phyloP scores from a whole-genome alignment of 1,284 basidiomycete genomes.

The Cryptococcus jaspeensis region DNA sequence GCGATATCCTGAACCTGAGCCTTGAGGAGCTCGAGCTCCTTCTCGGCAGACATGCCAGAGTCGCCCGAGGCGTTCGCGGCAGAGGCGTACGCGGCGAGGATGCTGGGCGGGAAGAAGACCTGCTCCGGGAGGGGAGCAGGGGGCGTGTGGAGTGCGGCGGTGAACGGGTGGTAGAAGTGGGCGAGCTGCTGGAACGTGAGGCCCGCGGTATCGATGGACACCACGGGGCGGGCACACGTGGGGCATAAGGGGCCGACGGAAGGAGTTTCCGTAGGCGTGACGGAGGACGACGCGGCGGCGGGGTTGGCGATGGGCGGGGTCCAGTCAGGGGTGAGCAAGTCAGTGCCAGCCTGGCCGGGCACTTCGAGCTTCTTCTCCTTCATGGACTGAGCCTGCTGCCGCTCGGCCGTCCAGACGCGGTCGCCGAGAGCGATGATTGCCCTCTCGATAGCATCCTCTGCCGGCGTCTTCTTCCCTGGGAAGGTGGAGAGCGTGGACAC shows the following conservation, averaged over 20 bases:
- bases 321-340: slow-evolving; percentile 35
- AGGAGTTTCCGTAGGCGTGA: neutral
- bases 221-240: slow-evolving; percentile 24
- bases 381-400: slow-evolving; percentile 9
- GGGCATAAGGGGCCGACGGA: slow-evolving; percentile 19
- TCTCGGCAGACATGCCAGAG: slow-evolving; percentile 50
- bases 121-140: slow-evolving; percentile 22
- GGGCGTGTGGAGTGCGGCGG: slow-evolving; percentile 25
- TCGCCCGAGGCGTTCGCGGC: slow-evolving; percentile 24
- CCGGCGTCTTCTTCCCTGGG: slow-evolving; percentile 23
- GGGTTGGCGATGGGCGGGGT: slow-evolving; percentile 21
- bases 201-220: slow-evolving; percentile 7
- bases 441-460: slow-evolving; percentile 42
- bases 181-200: slow-evolving; percentile 10
- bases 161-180: slow-evolving; percentile 27
- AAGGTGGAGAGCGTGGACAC: slow-evolving; percentile 12
- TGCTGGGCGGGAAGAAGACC: slow-evolving; percentile 19
- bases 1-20: slow-evolving; percentile 88
- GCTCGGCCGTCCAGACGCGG: slow-evolving; percentile 28
- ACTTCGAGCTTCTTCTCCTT: neutral
- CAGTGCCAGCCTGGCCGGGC: slow-evolving; percentile 1
- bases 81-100: slow-evolving; percentile 2
- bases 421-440: slow-evolving; percentile 40
- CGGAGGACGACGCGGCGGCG: neutral
- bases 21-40: slow-evolving; percentile 78